Percentiles rank a stretch among this genome's conserved stretches.
phyloP scores from a whole-genome alignment of 1,284 basidiomycete species.

The Cryptococcus sp. region DNA sequence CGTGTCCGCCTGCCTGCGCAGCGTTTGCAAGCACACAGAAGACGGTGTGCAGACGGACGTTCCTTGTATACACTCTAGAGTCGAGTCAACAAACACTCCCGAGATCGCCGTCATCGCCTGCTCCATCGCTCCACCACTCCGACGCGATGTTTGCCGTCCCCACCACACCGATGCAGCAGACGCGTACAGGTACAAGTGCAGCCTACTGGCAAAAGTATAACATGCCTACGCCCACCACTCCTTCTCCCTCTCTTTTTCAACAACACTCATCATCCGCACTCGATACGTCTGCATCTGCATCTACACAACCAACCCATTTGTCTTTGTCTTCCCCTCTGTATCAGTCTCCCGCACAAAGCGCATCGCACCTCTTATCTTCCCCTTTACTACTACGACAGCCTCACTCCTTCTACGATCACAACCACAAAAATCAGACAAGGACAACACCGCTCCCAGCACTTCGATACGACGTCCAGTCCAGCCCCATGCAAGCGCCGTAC shows the following conservation, averaged over 20 bases:
- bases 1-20: background rate
- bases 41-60: background rate
- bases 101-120: no score
- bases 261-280: conserved; percentile 12
- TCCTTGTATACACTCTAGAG: no score
- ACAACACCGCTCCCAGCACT: conserved; percentile 12
- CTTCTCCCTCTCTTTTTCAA: conserved; percentile 12
- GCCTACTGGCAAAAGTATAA: conserved; percentile 29
- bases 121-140: no score
- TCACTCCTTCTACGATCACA: no score
- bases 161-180: conserved; percentile 16
- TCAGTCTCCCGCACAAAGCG: background rate
- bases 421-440: background rate
- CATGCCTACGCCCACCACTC: conserved; percentile 11
- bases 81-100: no score
- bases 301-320: background rate
- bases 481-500: conserved; percentile 21
- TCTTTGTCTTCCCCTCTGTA: background rate
- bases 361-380: background rate
- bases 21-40: background rate
- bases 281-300: background rate
- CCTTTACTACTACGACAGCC: no score
- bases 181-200: conserved; percentile 4
- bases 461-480: conserved; percentile 10
- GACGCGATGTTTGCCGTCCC: conserved; percentile 29